Evolutionary conservation across 345 rosid species (phyloP).

Genomic region (Syzygium aromaticum): DNA sequence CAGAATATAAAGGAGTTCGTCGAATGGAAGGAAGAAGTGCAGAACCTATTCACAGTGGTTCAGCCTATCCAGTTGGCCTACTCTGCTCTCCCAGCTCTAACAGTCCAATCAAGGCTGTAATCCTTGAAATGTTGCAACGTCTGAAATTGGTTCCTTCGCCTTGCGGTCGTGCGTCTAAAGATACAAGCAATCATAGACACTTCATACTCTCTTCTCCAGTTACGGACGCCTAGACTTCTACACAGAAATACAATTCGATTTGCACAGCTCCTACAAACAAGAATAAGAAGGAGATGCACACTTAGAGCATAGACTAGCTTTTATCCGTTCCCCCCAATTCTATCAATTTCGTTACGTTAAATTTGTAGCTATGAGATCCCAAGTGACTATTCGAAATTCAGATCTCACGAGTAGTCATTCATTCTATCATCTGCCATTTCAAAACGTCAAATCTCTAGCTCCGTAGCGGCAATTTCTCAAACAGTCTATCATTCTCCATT

Average conservation of each 20-base stretch:
- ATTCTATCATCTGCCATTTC: too few relatives aligned
- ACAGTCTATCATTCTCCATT: too few relatives aligned
- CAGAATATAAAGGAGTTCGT: neutral
- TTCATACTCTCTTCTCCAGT: accelerated
- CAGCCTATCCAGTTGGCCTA: neutral
- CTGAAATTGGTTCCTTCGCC: neutral
- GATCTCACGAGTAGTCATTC: too few relatives aligned
- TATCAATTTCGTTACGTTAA: neutral
- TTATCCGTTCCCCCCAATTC: neutral
- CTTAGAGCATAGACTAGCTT: neutral
- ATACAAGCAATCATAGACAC: neutral
- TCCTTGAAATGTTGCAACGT: neutral
- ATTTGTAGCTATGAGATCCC: neutral
- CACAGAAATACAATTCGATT: neutral
- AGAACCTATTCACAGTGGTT: neutral
- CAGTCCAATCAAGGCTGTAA: neutral
- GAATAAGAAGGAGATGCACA: neutral
- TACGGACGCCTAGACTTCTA: neutral
- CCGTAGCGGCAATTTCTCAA: too few relatives aligned
- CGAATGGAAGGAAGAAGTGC: neutral
- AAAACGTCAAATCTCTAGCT: too few relatives aligned
- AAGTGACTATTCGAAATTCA: too few relatives aligned
- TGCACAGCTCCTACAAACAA: neutral
- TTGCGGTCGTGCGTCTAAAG: neutral
- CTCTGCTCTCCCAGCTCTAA: neutral